Percentiles rank a stretch among this genome's conserved stretches.
phyloP scores from a whole-genome alignment of 2,329 filamentous ascomycete genomes.

The Exophiala xenobiotica region DNA sequence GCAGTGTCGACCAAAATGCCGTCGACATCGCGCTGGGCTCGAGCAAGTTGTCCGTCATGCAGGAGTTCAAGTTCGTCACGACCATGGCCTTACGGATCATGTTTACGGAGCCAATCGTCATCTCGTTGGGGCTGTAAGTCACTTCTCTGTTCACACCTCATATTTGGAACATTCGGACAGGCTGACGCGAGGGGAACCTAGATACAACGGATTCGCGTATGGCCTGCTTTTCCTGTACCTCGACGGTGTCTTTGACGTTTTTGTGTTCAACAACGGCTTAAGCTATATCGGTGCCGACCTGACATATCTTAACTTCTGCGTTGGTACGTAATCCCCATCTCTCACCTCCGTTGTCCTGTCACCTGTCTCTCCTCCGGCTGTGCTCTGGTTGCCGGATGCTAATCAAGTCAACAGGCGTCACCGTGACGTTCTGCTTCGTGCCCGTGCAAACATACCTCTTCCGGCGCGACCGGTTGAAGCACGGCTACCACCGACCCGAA shows the following conservation, averaged over 20 bases:
- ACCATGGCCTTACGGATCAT: constrained; percentile 47
- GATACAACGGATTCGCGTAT: constrained; percentile 46
- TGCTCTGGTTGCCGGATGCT: too few relatives aligned
- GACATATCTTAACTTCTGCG: constrained; percentile 46
- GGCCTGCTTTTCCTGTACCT: constrained; percentile 45
- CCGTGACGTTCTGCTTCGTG: constrained; percentile 44
- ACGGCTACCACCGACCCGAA: constrained; percentile 38
- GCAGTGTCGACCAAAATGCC: constrained; percentile 32
- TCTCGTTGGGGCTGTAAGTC: constrained; percentile 25
- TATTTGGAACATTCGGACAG: too few relatives aligned
- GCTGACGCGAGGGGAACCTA: too few relatives aligned
- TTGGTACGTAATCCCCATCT: constrained; percentile 28
- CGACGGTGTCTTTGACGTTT: constrained; percentile 46
- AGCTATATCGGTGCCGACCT: constrained; percentile 42
- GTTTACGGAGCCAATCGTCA: constrained; percentile 45
- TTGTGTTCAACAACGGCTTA: constrained; percentile 43
- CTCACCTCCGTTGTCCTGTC: background rate
- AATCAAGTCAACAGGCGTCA: constrained; percentile 31
- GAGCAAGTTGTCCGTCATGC: constrained; percentile 38
- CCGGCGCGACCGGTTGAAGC: constrained; percentile 39
- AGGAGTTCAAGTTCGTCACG: constrained; percentile 42
- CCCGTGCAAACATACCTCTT: constrained; percentile 47
- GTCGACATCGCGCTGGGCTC: constrained; percentile 37
- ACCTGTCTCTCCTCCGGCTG: too few relatives aligned
- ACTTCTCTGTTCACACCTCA: background rate